Conservation (phyloP, 306 rosid species). For the Pyrus pyrifolia region DNA sequence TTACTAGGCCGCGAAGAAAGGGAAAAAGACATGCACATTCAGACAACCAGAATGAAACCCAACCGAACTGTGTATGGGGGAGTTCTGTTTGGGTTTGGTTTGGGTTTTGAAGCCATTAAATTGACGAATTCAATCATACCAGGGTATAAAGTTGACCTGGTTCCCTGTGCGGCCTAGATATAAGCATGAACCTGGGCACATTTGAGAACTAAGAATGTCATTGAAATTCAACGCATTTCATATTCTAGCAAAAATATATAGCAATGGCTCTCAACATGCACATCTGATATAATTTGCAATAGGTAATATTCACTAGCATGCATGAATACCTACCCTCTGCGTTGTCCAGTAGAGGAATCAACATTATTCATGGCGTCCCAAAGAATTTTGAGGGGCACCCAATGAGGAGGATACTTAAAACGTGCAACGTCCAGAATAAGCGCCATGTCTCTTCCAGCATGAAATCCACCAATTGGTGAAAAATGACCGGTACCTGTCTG, state of each 20-base stretch:
- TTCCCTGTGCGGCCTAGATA: constrained; percentile 80
- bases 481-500: constrained; percentile 95
- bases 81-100: background rate
- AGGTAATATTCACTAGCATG: background rate
- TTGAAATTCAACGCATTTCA: background rate
- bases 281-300: background rate
- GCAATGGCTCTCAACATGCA: background rate
- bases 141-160: constrained; percentile 90
- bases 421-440: constrained; percentile 94
- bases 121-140: constrained; percentile 37
- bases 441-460: constrained; percentile 74
- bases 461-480: constrained; percentile 97
- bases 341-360: constrained; percentile 54
- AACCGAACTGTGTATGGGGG: background rate
- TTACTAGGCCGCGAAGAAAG: background rate
- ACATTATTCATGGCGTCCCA: constrained; percentile 86
- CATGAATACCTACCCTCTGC: constrained; percentile 57
- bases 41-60: background rate
- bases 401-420: constrained; percentile 96
- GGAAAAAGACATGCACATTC: background rate
- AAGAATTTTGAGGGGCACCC: constrained; percentile 73
- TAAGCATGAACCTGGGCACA: constrained; percentile 79
- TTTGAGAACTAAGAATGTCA: constrained; percentile 4
- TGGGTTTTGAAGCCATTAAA: background rate
- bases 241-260: background rate